Percentiles rank a stretch among this genome's conserved stretches.
Evolutionary conservation across 225 moss, liverwort and hornwort species (phyloP).

Genomic region (Pleurozium schreberi): DNA sequence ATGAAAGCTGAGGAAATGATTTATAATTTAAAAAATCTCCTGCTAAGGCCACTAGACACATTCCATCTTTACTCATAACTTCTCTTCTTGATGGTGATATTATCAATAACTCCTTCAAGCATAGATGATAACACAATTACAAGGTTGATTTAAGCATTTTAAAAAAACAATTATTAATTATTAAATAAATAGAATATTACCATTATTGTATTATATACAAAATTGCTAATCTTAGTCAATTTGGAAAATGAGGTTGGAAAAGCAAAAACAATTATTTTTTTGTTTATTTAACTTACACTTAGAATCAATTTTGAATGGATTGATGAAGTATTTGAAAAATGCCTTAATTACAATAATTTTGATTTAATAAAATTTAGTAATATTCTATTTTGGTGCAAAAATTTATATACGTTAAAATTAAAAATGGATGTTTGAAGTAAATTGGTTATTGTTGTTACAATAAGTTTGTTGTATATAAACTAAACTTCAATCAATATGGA

Average conservation of each 20-base stretch:
- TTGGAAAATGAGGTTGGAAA: background rate
- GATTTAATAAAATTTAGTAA: background rate
- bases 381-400: background rate
- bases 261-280: background rate
- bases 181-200: background rate
- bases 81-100: background rate
- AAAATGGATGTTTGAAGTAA: background rate
- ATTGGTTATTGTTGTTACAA: too few relatives aligned
- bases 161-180: too few relatives aligned
- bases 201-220: background rate
- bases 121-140: background rate
- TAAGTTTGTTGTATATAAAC: rapidly evolving
- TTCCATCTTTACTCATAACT: background rate
- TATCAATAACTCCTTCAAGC: background rate
- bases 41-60: background rate
- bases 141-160: background rate
- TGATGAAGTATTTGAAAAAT: background rate
- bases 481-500: background rate
- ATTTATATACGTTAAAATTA: background rate
- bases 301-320: background rate
- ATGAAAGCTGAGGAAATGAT: slow-evolving; percentile 13
- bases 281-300: background rate
- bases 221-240: too few relatives aligned
- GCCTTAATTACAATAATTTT: background rate
- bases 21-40: slow-evolving; percentile 25